Base-by-base conservation (phyloP, 805 yeast genomes). In the Kockiozyma suomiensis region DNA sequence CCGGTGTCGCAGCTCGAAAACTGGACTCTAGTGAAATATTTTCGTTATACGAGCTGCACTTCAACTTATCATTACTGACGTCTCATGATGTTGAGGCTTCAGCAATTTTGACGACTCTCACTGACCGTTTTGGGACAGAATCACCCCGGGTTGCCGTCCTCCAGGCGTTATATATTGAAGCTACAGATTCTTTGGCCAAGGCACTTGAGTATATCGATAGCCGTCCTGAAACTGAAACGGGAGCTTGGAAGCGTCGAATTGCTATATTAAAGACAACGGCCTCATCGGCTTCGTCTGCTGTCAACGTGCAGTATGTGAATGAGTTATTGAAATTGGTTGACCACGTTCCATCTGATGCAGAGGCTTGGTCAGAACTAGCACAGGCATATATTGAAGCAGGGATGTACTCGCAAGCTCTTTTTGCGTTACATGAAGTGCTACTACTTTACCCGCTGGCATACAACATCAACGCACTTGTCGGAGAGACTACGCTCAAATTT, bases 311-410 rank as follows among this genome's bases (percentile, higher is more conserved):
- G 6, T 88, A 83, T 70, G 79, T 89, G 47, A 75, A 78, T 37
- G 81, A 79, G 54, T 77, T 92, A 66, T 75, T 77, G 10, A 79
- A 77, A 37, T 82, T 80, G 65, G 73, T 89, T 54, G 86, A 85
- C 56, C 74, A 79, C 52, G 84, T 82, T 66, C 97, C 97, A 0
- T 72, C 85, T 21, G 98, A 94, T 72, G 76, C 82, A 1, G 85
- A 87, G 64, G 76, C 87, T 1, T 90, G 96, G 96, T 79, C 84
- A 50, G 96, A 89, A 72, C 76, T 91, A 56, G 87, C 85, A 2
- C 82, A 83, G 38, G 76, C 81, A n/a, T 93, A 93, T 70, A 73
- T 73, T 25, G 71, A 75, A 13, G 62, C 79, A 7, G 91, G 91
- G 1, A 84, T 85, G 69, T 85, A 81, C 65, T 86, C 83, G 37